phyloP scores from a whole-genome alignment of 2,329 filamentous ascomycete species.

The Penicillium sp. region DNA sequence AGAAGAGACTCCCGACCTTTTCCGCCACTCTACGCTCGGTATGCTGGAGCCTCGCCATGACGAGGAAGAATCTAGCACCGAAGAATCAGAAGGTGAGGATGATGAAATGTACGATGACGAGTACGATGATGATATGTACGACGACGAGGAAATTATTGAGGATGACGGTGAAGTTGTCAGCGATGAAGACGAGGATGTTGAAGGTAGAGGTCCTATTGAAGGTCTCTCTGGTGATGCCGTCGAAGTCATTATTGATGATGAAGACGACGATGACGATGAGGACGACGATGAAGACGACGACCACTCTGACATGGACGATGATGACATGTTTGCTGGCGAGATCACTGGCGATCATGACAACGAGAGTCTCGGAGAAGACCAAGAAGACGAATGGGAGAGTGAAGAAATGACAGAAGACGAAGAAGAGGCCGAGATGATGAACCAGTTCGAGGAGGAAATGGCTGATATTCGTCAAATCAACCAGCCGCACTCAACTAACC shows the following conservation, averaged over 20 bases:
- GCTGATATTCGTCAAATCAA: constrained; percentile 42
- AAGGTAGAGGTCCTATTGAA: constrained; percentile 73
- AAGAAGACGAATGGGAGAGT: constrained; percentile 53
- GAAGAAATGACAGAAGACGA: constrained; percentile 50
- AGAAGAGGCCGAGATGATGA: constrained; percentile 47
- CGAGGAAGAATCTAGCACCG: constrained; percentile 78
- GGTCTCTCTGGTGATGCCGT: constrained; percentile 65
- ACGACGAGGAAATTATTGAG: constrained; percentile 76
- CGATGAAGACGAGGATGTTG: constrained; percentile 83
- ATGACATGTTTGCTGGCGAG: constrained; percentile 54
- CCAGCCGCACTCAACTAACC: constrained; percentile 41
- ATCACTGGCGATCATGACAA: constrained; percentile 59
- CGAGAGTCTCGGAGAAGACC: constrained; percentile 48
- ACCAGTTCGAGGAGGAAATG: constrained; percentile 44
- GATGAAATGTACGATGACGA: constrained; percentile 93
- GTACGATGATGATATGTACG: constrained; percentile 88
- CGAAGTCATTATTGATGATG: constrained; percentile 83
- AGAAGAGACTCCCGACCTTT: constrained; percentile 94
- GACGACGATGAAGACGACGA: constrained; percentile 60
- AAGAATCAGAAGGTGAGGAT: constrained; percentile 67
- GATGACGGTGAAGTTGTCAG: constrained; percentile 87
- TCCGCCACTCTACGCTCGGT: constrained; percentile 91
- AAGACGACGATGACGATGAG: constrained; percentile 64
- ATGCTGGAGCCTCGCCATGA: constrained; percentile 85
- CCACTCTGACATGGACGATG: constrained; percentile 61